These are phyloP conservation scores for Favolaschia claudopus DNA, from an alignment of 768 basidiomycete genomes.

Conservation along the genomic window DNA sequence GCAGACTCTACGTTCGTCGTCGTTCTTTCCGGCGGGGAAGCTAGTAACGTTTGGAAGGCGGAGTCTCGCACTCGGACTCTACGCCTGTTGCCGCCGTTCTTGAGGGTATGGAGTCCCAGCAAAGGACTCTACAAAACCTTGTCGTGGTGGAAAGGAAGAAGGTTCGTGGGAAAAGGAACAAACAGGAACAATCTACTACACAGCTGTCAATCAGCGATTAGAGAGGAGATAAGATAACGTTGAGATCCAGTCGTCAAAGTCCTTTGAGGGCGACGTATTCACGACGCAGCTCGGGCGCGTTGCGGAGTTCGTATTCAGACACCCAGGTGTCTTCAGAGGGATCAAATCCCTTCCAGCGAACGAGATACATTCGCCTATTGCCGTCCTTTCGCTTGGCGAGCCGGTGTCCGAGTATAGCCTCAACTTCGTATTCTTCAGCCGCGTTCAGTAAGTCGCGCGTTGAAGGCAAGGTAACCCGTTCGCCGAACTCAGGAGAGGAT, in stretches of 20 bases:
- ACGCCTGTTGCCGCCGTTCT: too few species aligned
- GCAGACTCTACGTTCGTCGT: too few species aligned
- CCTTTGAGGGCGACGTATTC: slow-evolving; percentile 17
- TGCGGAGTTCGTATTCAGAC: slow-evolving; percentile 28
- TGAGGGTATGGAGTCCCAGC: background rate
- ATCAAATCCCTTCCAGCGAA: slow-evolving; percentile 32
- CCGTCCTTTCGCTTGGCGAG: slow-evolving; percentile 6
- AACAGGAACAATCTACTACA: background rate
- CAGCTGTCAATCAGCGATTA: too few species aligned
- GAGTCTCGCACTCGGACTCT: too few species aligned
- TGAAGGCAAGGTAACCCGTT: slow-evolving; percentile 13
- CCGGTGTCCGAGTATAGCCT: slow-evolving; percentile 21
- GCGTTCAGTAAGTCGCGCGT: slow-evolving; percentile 25
- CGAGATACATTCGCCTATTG: slow-evolving; percentile 21
- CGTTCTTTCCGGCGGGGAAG: too few species aligned
- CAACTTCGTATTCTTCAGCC: slow-evolving; percentile 27
- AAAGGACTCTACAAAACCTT: background rate
- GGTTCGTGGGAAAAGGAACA: background rate
- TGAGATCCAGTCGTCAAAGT: background rate
- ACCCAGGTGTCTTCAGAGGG: slow-evolving; percentile 34
- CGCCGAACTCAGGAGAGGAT: slow-evolving; percentile 22
- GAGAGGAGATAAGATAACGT: too few species aligned
- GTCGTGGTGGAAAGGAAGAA: background rate
- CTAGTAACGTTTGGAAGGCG: too few species aligned
- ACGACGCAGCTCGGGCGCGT: slow-evolving; percentile 26